Conservation (phyloP, 2,329 filamentous ascomycete species). For the Microsporum ferrugineum region DNA sequence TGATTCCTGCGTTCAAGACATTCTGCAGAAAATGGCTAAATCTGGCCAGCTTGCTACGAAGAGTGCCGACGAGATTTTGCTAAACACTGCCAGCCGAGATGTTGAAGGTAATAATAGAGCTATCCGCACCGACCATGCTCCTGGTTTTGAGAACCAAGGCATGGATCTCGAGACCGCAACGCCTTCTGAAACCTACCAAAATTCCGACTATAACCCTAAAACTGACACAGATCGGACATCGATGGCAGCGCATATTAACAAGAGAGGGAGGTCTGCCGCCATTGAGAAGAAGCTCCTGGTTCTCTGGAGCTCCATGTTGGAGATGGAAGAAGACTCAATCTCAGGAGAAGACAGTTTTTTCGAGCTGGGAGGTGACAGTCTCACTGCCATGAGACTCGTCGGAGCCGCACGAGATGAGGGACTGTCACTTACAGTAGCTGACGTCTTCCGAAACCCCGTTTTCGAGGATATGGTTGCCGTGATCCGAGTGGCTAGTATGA, state of each 20-base stretch:
- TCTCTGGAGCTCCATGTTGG: conserved; percentile 31
- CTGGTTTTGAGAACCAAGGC: neutral
- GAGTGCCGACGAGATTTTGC: conserved; percentile 3
- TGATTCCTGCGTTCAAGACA: conserved; percentile 12
- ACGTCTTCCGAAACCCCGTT: conserved; percentile 34
- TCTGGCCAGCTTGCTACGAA: conserved; percentile 5
- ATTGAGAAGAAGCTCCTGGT: conserved; percentile 27
- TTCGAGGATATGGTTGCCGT: conserved; percentile 31
- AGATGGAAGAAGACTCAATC: conserved; percentile 24
- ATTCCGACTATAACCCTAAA: conserved; percentile 10
- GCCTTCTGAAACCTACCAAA: conserved; percentile 7
- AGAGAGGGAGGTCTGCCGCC: conserved; percentile 16
- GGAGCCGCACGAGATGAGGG: conserved; percentile 31
- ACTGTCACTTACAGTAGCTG: conserved; percentile 32
- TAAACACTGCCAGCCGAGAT: conserved; percentile 4
- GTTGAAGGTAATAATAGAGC: neutral
- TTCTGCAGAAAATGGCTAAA: conserved; percentile 11
- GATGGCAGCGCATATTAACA: conserved; percentile 12
- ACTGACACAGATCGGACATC: conserved; percentile 9
- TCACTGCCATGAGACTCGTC: conserved; percentile 33
- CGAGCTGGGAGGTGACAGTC: conserved; percentile 32
- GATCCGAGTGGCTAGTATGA: conserved; percentile 14
- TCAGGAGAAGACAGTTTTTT: conserved; percentile 34
- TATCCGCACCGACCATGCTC: neutral
- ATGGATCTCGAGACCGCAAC: neutral